Evolutionary conservation across 2,329 filamentous ascomycete genomes (phyloP).

Genomic region (Pseudopyrenochaeta lycopersici): DNA sequence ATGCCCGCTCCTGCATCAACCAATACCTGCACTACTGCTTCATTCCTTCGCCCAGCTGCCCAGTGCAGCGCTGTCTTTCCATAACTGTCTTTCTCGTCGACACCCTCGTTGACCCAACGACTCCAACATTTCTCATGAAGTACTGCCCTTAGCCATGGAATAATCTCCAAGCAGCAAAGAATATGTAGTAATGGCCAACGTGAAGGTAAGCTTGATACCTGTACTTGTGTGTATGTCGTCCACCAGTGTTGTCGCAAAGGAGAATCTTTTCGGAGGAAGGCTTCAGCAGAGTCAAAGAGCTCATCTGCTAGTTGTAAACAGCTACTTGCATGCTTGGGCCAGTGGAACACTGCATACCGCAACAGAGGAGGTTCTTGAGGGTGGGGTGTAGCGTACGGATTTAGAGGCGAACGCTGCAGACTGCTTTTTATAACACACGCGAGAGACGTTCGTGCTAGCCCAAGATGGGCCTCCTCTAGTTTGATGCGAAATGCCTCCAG

Average conservation of each 20-base stretch:
- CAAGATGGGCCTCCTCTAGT: conserved; percentile 3
- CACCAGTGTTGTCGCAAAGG: too few species aligned
- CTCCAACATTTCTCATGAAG: too few species aligned
- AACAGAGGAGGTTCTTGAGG: conserved; percentile 6
- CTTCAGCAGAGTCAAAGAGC: neutral
- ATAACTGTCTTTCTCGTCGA: neutral
- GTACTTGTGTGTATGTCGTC: too few species aligned
- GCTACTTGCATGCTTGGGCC: conserved; percentile 11
- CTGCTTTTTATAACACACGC: conserved; percentile 7
- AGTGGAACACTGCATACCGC: conserved; percentile 8
- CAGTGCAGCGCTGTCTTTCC: conserved; percentile 3
- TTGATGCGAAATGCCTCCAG: conserved; percentile 14
- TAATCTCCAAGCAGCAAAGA: neutral
- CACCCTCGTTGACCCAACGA: too few species aligned
- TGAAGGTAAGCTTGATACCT: too few species aligned
- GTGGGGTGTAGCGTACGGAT: too few species aligned
- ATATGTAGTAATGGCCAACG: neutral
- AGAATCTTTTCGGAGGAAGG: too few species aligned
- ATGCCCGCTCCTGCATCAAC: conserved; percentile 3
- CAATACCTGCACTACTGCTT: neutral
- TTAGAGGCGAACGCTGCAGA: neutral
- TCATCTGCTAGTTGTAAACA: conserved; percentile 3
- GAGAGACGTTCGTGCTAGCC: conserved; percentile 9
- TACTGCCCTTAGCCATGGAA: too few species aligned
- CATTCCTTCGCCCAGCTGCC: neutral